Evolutionary conservation across 345 rosid species (phyloP).

Genomic region (Pugionium dolabratum): DNA sequence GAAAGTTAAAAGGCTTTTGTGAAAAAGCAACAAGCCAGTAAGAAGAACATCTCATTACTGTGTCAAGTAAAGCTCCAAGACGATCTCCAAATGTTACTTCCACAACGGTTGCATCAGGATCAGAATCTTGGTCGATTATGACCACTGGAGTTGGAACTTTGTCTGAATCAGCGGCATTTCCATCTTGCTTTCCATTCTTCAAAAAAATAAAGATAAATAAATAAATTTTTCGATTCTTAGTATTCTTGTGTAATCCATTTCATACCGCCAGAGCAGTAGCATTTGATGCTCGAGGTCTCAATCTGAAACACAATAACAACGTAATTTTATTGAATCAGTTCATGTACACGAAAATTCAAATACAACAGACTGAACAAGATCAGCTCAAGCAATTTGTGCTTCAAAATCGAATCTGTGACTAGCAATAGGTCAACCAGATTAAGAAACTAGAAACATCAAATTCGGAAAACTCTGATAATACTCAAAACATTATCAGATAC

Average conservation of each 20-base stretch:
- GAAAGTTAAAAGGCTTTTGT: no score
- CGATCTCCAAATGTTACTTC: conserved; percentile 96
- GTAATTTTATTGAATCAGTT: no score
- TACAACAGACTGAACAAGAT: no score
- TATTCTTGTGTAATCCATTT: conserved; percentile 11
- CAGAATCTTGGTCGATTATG: conserved; percentile 90
- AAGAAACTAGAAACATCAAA: no score
- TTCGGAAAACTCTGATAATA: no score
- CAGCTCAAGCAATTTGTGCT: no score
- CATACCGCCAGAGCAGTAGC: conserved; percentile 80
- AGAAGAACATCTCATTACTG: conserved; percentile 47
- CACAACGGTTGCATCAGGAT: conserved; percentile 81
- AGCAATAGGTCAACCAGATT: no score
- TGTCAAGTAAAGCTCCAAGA: conserved; percentile 95
- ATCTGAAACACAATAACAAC: conserved; percentile 42
- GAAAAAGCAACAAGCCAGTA: not conserved
- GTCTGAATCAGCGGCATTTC: conserved; percentile 58
- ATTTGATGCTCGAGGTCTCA: conserved; percentile 57
- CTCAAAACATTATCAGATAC: no score
- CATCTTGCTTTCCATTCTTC: conserved; percentile 55
- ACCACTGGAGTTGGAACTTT: conserved; percentile 85
- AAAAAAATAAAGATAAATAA: not conserved
- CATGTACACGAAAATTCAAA: no score
- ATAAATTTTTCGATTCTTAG: not conserved
- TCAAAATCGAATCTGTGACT: no score